Base-by-base conservation (phyloP, 2,329 filamentous ascomycete species). In the Xylariomycetidae sp. region DNA sequence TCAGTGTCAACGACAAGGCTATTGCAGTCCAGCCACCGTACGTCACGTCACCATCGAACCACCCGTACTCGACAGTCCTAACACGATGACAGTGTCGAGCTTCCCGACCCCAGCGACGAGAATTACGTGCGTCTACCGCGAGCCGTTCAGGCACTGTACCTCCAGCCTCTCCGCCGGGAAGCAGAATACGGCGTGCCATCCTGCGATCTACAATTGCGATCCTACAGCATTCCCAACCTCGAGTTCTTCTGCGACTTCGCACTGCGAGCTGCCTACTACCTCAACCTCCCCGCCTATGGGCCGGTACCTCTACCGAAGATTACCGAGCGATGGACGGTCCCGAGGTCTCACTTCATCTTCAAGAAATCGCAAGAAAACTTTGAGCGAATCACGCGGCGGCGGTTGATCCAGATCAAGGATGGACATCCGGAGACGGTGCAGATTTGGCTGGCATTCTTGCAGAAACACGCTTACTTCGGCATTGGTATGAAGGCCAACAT, bases 351-450 rank as follows among this genome's bases (percentile, higher is more conserved):
- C 59, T 98, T 98, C 68, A 86, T 95, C 46, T 85, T 87, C 70
- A 98, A 96, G 67, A 98, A 98, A 66, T 82, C 79, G 23, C 89
- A 98, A 63, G 92, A 98, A 65, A 98, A 98, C 62, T 98, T 94
- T 54, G 90, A 96, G 67, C 75, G 92, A 34, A 81, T 92, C 40
- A 98, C 92, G 1, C 63, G 89, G 50, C 76, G 89, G 34, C 72
- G 92, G 10, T 60, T 95, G 50, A 88, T 98, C 32, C 88, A 95
- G 62, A 92, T 98, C 53, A 82, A 86, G 46, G 92, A 96, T 54
- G 92, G 88, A 1, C 74, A 95, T 52, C 80, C 88, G 1, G 86
- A 95, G 57, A 82, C 79, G 1, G 88, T 98, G 22, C 83, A 93
- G 60, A 61, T 89, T 18, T 98, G 92, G 92, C 67, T 98, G 38